phyloP scores from a whole-genome alignment of 129 eudicot genomes.

The Kitagawia praeruptora region DNA sequence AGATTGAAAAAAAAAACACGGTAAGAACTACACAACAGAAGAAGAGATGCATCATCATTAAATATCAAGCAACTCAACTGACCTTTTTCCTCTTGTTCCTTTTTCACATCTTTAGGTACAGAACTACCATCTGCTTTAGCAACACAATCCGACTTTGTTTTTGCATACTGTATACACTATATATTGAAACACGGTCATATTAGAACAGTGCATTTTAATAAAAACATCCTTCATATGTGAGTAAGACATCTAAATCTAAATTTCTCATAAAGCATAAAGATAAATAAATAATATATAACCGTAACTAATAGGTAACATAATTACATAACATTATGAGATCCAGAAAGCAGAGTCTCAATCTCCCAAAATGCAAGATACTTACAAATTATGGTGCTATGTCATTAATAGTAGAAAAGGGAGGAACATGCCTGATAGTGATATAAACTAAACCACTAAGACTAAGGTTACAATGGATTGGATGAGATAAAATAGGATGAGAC shows the following conservation, averaged over 20 bases:
- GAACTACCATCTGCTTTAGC: constrained; percentile 91
- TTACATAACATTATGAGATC: not conserved
- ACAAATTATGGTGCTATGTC: not conserved
- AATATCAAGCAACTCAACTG: constrained; percentile 13
- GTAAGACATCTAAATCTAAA: not conserved
- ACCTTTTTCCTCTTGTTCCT: constrained; percentile 89
- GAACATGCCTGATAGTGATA: not conserved
- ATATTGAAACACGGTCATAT: constrained; percentile 18
- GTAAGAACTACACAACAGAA: not conserved
- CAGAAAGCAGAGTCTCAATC: not conserved
- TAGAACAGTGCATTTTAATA: not conserved
- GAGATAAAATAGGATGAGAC: not conserved
- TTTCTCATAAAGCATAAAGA: not conserved
- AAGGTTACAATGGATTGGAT: not conserved
- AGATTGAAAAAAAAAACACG: not conserved
- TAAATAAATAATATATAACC: not conserved
- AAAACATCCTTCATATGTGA: not conserved
- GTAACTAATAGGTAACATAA: not conserved
- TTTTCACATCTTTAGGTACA: constrained; percentile 68
- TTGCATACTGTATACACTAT: constrained; percentile 90
- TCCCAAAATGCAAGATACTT: not conserved
- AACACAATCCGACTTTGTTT: constrained; percentile 78
- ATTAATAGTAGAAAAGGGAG: not conserved
- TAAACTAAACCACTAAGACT: not conserved
- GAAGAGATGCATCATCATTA: not conserved